Base-by-base conservation (phyloP, 805 yeast species). In the Lipomyces mesembrius region DNA sequence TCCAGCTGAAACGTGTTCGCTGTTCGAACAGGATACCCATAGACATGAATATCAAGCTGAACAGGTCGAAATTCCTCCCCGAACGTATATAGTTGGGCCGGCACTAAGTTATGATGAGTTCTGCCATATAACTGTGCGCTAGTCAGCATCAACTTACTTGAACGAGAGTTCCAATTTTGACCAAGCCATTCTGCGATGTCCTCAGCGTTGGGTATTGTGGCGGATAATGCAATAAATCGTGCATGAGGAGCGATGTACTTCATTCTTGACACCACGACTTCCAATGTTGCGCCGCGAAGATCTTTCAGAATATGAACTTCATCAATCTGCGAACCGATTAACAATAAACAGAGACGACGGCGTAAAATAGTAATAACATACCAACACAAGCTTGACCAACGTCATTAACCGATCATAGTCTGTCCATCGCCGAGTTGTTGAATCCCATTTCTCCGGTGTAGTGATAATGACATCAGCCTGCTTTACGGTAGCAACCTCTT, bases 401-500 rank as follows among this genome's bases (percentile, higher is more conserved):
- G 79, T 76, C 71, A 83, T 79, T 20, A 81, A 65, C 39, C 75
- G 78, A 29, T 64, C 67, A 34, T 60, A 82, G 69, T 84, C 85
- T 2, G 76, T 71, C 85, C 86, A 81, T 69, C 80, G 82, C 69
- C 88, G 77, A 0, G 88, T 84, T 64, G 85, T 75, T 56, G 83
- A 76, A 71, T 86, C 88, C 87, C 88, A 85, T 73, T 86, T 86
- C 73, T 86, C 89, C 3, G 89, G 88, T 0, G 89, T 86, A 1
- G 87, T 82, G 8, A 86, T 81, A 9, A 86, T 84, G 3, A 86
- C 79, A 64, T 83, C 83, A 1, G 86, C 80, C n/a, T 76, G 79
- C 73, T 80, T 80, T 2, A 83, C 84, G 52, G 75, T 78, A 12
- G 82, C 86, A 5, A 82, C 76, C 54, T 84, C 85, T 2, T 77